Base-by-base conservation (phyloP, 2,329 filamentous ascomycete genomes). In the Talaromyces marneffei region DNA sequence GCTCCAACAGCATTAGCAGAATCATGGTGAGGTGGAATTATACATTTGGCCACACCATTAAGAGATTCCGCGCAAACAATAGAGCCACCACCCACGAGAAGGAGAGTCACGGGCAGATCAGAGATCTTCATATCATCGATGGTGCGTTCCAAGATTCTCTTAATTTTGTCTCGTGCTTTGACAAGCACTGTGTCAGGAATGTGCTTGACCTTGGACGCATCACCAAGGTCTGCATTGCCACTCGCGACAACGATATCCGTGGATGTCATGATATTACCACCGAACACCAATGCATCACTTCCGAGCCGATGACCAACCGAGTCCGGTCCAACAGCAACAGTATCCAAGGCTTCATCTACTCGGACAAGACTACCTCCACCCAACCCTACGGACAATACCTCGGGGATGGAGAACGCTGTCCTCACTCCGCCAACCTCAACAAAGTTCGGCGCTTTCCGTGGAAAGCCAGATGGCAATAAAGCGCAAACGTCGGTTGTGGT, bases 401-500 rank as follows among this genome's bases (percentile, higher is more conserved):
- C 75, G 27, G 83, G 79, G 77, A 85, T 77, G 27, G 82, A 79
- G 63, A 85, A 86, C 67, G 88, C 87, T 74, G 85, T 85, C 7
- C 84, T 78, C 1, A 89, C 83, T 0, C 86, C 86, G 0, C 82
- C 83, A 2, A 88, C 75, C 33, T 86, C 81, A 35, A 82, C 85
- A 64, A 85, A 87, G 0, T 85, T 84, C 4, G 85, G 82, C 55
- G 84, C 81, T 69, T 87, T 83, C 33, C 85, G 78, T 0, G 86
- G 87, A 55, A 88, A 86, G 0, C 86, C 86, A 54, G 82, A 87
- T 0, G 81, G 77, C 6, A 85, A 77, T 3, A 89, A 70, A 0
- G 87, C 71, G 0, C 86, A 85, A 10, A 87, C 83, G 65, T 88
- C 86, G 0, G 85, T 83, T 0, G 86, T 88, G 0, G 86, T 89